Conservation (phyloP, 2,329 filamentous ascomycete genomes). For the Bipolaris oryzae region DNA sequence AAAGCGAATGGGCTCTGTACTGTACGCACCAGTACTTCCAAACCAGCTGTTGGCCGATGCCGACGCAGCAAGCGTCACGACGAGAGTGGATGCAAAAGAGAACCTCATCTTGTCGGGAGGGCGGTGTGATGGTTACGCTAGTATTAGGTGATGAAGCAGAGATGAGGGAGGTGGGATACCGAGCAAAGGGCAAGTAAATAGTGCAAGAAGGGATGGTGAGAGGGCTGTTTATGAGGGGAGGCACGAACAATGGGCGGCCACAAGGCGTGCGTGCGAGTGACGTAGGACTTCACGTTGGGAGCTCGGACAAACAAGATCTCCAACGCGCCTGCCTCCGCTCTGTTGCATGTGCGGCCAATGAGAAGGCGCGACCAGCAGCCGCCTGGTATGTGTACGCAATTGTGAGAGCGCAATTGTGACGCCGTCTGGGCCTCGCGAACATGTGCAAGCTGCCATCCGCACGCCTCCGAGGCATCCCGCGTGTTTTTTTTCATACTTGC, state of each 20-base stretch:
- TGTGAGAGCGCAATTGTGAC: conserved; percentile 27
- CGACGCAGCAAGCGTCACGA: conserved; percentile 74
- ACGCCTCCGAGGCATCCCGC: conserved; percentile 1
- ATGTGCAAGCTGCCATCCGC: conserved; percentile 1
- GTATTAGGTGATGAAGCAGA: conserved; percentile 31
- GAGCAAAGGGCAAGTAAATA: conserved; percentile 14
- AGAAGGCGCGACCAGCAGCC: conserved; percentile 16
- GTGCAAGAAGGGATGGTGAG: conserved; percentile 18
- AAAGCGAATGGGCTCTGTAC: conserved; percentile 22
- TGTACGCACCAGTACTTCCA: conserved; percentile 75
- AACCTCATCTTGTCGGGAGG: conserved; percentile 71
- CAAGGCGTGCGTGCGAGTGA: conserved; percentile 29
- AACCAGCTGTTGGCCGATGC: conserved; percentile 83
- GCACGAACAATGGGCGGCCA: conserved; percentile 29
- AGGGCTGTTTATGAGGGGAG: conserved; percentile 36
- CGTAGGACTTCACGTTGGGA: conserved; percentile 38
- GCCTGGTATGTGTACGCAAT: conserved; percentile 30
- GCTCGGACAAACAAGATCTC: conserved; percentile 28
- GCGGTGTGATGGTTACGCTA: conserved; percentile 13
- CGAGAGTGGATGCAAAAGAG: conserved; percentile 68
- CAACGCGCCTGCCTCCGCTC: conserved; percentile 23
- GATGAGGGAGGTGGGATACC: conserved; percentile 9
- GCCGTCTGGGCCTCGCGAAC: conserved; percentile 9
- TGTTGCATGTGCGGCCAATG: conserved; percentile 27
- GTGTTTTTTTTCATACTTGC: not conserved